These are phyloP conservation scores for Aspergillus flavus DNA, from an alignment of 2,329 filamentous ascomycete species.

Conservation along the genomic window DNA sequence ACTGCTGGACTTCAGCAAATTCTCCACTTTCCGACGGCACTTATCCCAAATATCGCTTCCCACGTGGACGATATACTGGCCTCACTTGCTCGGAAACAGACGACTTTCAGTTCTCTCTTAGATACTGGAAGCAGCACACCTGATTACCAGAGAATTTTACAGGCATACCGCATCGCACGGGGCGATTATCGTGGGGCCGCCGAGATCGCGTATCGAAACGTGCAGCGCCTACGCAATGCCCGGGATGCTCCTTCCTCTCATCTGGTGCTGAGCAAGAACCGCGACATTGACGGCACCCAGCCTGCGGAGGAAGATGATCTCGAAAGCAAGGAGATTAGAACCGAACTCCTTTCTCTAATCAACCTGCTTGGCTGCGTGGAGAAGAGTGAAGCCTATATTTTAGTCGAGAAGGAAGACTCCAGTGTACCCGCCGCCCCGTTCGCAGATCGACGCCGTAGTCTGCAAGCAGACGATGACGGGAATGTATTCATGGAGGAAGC, in stretches of 20 bases:
- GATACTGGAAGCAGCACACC: constrained; percentile 50
- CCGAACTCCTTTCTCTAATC: constrained; percentile 86
- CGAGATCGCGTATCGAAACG: constrained; percentile 57
- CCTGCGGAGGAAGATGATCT: constrained; percentile 45
- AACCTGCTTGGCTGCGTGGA: constrained; percentile 88
- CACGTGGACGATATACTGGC: constrained; percentile 78
- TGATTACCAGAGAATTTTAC: constrained; percentile 86
- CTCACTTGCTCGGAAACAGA: constrained; percentile 68
- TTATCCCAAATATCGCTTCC: constrained; percentile 67
- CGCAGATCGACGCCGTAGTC: constrained; percentile 51
- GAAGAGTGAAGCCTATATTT: constrained; percentile 74
- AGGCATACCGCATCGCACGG: constrained; percentile 83
- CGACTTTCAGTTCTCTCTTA: constrained; percentile 57
- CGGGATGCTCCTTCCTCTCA: constrained; percentile 36
- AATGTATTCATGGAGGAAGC: constrained; percentile 44
- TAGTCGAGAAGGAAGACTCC: constrained; percentile 51
- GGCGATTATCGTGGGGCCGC: constrained; percentile 82
- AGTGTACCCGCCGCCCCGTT: constrained; percentile 13
- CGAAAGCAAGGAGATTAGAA: constrained; percentile 57
- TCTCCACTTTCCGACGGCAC: constrained; percentile 70
- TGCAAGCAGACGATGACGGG: constrained; percentile 45
- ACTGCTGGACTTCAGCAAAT: constrained; percentile 58
- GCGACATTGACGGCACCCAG: constrained; percentile 33
- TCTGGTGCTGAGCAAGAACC: constrained; percentile 40
- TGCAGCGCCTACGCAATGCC: constrained; percentile 53